Evolutionary conservation across 2,329 filamentous ascomycete genomes (phyloP), one percentile per base, ranked within the genome.

Genomic region (Ploettnerulaceae sp.): DNA sequence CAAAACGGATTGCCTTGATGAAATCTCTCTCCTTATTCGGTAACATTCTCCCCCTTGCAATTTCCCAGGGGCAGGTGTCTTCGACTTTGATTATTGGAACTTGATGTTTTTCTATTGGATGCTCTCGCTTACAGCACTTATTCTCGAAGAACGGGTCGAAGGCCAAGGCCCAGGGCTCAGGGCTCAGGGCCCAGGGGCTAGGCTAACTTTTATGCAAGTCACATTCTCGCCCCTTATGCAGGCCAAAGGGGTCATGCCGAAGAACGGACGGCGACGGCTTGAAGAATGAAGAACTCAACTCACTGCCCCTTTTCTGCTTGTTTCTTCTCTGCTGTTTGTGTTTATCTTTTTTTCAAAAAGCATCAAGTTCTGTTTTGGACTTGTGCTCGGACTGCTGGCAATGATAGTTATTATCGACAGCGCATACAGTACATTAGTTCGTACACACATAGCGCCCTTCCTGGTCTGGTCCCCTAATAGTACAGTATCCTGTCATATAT

Each of bases 71-170:
- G 34, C 21, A 24, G 34, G 20, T 25, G 34, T 37, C 21, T 20
- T 37, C 34, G 14, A n/a, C 22, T 14, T 28, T 26, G 37, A 18
- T 26, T 20, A 17, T 26, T 2, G 15, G 25, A 31, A 29, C 20
- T 21, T 9, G n/a, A n/a, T n/a, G n/a, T n/a, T n/a, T n/a, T n/a
- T n/a, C 17, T 14, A 17, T 40, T 2, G 25, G 25, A 21, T 29
- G 25, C 11, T 2, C n/a, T 3, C 9, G 17, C 12, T 9, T 8
- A 18, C 20, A 15, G 20, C 17, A 18, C 21, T 37, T 25, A 22
- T 37, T 37, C 34, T 37, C 34, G 34, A 37, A 37, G 34, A 6
- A 12, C 34, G 25, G n/a, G n/a, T 37, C 34, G 32, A 33, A 33
- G 31, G 5, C 17, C 14, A 34, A 34, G 31, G n/a, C n/a, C n/a